Base-by-base conservation (phyloP, 805 yeast species). In the Blastobotrys attinorum region DNA sequence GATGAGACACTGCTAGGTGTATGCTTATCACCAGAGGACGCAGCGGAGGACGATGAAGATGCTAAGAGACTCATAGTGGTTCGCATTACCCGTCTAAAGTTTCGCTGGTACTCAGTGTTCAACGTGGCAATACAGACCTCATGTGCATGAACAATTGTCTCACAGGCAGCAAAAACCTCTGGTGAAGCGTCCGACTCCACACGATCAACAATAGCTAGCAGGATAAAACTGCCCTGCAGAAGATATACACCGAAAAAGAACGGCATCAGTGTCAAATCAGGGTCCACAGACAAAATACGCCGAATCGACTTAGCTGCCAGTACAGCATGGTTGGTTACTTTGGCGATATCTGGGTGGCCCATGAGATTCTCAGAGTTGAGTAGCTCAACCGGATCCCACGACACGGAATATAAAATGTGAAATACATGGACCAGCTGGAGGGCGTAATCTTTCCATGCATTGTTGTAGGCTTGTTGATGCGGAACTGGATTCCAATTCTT, bases 61-160 rank as follows among this genome's bases (percentile, higher is more conserved):
- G 55, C 50, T 41, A 52, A 53, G 39, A 62, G 39, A 38, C 47
- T 48, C 56, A 64, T 20, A 43, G 65, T 43, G 37, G 54, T 50
- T 6, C 64, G 50, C 54, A 64, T 49, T 7, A 61, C 54, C 31
- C 56, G 54, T 11, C 62, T 43, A 32, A 58, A 55, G 35, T 57
- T 56, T 21, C 62, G 51, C 48, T 58, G 61, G 41, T 58, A 58
- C 45, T 58, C 62, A 3, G 62, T 57, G 40, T 51, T 52, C 17
- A 58, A 47, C 4, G 61, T 58, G 8, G 54, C 61, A n/a, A 58
- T 55, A 37, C 62, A 58, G 4, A 58, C 62, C 33, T 58, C 62
- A 41, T 58, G 62, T 13, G 62, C 62, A 17, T 57, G 57, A 8
- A 58, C 61, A 15, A 58, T 37, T 4, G 57, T 50, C 34, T 58